Conservation (phyloP, 1,139 yeast species). For the Arxiozyma bovina region DNA sequence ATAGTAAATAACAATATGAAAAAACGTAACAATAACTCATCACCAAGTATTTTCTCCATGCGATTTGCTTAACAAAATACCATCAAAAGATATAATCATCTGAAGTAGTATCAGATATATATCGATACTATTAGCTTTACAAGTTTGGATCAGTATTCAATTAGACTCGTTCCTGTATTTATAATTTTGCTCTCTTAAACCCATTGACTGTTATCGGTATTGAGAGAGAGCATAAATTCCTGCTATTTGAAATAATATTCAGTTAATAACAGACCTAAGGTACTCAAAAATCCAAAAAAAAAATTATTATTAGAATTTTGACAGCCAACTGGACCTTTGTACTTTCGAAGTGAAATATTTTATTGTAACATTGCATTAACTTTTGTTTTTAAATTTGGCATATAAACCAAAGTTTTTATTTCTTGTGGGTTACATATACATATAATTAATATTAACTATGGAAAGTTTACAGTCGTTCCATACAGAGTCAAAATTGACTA, state of each 20-base stretch:
- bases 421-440: not conserved
- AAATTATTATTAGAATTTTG: too few species aligned
- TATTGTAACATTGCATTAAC: not conserved
- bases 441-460: not conserved
- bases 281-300: not conserved
- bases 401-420: not conserved
- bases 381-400: not conserved
- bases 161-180: not conserved
- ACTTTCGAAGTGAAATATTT: not conserved
- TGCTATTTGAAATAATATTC: not conserved
- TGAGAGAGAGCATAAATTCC: not conserved
- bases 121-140: not conserved
- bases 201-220: not conserved
- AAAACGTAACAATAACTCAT: constrained; percentile 2
- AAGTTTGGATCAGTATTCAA: not conserved
- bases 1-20: not conserved
- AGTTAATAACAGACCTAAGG: not conserved
- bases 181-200: too few species aligned
- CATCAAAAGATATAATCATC: not conserved
- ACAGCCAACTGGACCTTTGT: too few species aligned
- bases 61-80: not conserved
- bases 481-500: not conserved
- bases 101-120: not conserved
- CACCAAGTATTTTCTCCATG: not conserved
- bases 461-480: not conserved